A percentile compares a stretch with the other conserved stretches of the same genome.
Evolutionary conservation across 805 yeast genomes (phyloP).

Genomic region (Candida pini): DNA sequence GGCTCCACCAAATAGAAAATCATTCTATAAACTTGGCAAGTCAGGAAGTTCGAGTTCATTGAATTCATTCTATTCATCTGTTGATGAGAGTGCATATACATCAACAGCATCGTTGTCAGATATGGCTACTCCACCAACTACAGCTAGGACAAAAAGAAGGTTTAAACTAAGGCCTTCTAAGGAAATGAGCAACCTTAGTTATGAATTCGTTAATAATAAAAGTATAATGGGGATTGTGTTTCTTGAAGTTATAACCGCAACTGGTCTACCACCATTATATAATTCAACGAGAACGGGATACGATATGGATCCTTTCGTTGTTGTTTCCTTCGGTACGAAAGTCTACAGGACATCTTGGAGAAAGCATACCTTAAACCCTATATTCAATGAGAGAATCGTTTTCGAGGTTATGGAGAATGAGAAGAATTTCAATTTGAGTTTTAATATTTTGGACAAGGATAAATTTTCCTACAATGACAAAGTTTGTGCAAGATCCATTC

Average conservation of each 20-base stretch:
- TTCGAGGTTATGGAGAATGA: slow-evolving; percentile 73
- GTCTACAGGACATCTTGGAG: slow-evolving; percentile 83
- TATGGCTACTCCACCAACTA: slow-evolving; percentile 11
- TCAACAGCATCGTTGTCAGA: slow-evolving; percentile 17
- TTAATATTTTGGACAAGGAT: slow-evolving; percentile 81
- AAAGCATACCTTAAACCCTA: slow-evolving; percentile 76
- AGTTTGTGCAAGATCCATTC: slow-evolving; percentile 61
- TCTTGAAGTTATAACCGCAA: slow-evolving; percentile 67
- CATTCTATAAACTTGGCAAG: background rate
- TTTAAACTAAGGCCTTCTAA: slow-evolving; percentile 7
- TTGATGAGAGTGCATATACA: slow-evolving; percentile 15
- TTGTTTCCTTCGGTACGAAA: slow-evolving; percentile 82
- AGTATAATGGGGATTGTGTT: slow-evolving; percentile 65
- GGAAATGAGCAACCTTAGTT: slow-evolving; percentile 10
- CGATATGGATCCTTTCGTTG: slow-evolving; percentile 96
- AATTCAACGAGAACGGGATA: slow-evolving; percentile 70
- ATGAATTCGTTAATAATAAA: slow-evolving; percentile 32
- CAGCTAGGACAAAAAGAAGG: slow-evolving; percentile 7
- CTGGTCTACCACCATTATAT: slow-evolving; percentile 72
- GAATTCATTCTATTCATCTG: slow-evolving; percentile 10
- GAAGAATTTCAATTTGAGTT: slow-evolving; percentile 54
- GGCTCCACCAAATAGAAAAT: background rate
- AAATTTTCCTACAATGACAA: slow-evolving; percentile 76
- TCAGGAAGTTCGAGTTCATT: slow-evolving; percentile 4
- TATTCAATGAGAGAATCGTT: slow-evolving; percentile 72